A percentile compares a stretch with the other conserved stretches of the same genome.
Conservation (phyloP, 768 basidiomycete genomes). For the Crucibulum laeve region DNA sequence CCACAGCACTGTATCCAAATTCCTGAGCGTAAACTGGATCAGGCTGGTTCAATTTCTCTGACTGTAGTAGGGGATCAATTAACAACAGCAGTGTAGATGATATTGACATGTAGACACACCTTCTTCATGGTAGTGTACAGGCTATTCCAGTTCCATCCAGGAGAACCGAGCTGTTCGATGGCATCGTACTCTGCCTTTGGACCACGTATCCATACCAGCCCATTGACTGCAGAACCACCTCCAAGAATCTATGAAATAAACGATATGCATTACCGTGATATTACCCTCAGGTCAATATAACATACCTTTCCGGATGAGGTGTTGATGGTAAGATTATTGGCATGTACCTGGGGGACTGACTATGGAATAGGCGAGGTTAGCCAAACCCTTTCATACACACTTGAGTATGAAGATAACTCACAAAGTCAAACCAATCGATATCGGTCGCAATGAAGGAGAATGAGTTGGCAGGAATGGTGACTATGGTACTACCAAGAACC, state of each 20-base stretch:
- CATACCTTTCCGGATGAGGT: constrained; percentile 22
- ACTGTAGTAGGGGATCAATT: constrained; percentile 11
- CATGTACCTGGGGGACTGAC: constrained; percentile 20
- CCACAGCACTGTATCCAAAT: constrained; percentile 17
- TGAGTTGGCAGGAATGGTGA: constrained; percentile 22
- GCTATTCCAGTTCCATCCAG: constrained; percentile 32
- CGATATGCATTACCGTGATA: too few relatives aligned
- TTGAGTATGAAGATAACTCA: constrained; percentile 4
- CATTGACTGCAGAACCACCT: constrained; percentile 30
- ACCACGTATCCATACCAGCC: constrained; percentile 28
- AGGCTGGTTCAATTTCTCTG: constrained; percentile 21
- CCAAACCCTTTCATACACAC: not conserved
- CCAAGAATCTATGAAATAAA: constrained; percentile 23
- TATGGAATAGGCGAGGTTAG: constrained; percentile 1
- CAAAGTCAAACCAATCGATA: constrained; percentile 21
- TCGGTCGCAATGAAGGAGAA: constrained; percentile 21
- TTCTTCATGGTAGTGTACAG: constrained; percentile 29
- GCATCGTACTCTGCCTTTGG: constrained; percentile 25
- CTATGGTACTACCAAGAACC: constrained; percentile 11
- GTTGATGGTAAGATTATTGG: constrained; percentile 16
- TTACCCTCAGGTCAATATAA: too few relatives aligned
- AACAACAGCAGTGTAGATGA: not conserved
- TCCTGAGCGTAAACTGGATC: constrained; percentile 12
- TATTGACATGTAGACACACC: constrained; percentile 3
- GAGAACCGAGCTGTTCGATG: constrained; percentile 17